Conservation (phyloP, 805 yeast species). For the Kluyveromyces lactis region DNA sequence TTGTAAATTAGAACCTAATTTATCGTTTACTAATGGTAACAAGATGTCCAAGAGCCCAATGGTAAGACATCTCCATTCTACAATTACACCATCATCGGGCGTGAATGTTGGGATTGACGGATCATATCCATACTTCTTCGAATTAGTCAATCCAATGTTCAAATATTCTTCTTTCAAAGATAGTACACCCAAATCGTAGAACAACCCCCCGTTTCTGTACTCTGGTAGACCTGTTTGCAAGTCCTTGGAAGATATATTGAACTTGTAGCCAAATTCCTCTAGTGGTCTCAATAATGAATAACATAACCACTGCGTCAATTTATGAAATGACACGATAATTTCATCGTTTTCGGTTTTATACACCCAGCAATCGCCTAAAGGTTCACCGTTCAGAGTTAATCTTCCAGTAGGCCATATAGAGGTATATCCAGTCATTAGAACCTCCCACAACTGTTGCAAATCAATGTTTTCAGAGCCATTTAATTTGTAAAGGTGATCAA, state of each 20-base stretch:
- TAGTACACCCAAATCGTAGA: slow-evolving; percentile 48
- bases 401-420: slow-evolving; percentile 60
- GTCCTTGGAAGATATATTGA: slow-evolving; percentile 31
- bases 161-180: slow-evolving; percentile 36
- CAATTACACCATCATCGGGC: slow-evolving; percentile 52
- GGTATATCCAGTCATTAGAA: slow-evolving; percentile 46
- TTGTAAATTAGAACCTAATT: slow-evolving; percentile 32
- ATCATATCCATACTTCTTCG: slow-evolving; percentile 23
- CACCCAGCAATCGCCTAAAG: slow-evolving; percentile 59
- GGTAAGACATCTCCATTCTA: slow-evolving; percentile 61
- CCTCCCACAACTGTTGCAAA: slow-evolving; percentile 43
- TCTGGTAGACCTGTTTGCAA: slow-evolving; percentile 52
- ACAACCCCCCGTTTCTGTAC: slow-evolving; percentile 57
- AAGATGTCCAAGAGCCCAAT: slow-evolving; percentile 48
- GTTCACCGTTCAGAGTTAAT: slow-evolving; percentile 38
- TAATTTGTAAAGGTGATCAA: slow-evolving; percentile 37
- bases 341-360: slow-evolving; percentile 26
- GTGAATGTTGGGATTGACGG: slow-evolving; percentile 39
- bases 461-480: slow-evolving; percentile 28
- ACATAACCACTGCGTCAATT: slow-evolving; percentile 59
- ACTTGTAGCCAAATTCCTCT: slow-evolving; percentile 34
- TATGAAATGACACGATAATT: slow-evolving; percentile 52
- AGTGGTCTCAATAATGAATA: slow-evolving; percentile 52
- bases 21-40: slow-evolving; percentile 42
- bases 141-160: slow-evolving; percentile 31